Evolutionary conservation across 169 alveolate species (phyloP), one percentile per base, ranked within the genome.

Genomic region (Amoebophrya sp.): DNA sequence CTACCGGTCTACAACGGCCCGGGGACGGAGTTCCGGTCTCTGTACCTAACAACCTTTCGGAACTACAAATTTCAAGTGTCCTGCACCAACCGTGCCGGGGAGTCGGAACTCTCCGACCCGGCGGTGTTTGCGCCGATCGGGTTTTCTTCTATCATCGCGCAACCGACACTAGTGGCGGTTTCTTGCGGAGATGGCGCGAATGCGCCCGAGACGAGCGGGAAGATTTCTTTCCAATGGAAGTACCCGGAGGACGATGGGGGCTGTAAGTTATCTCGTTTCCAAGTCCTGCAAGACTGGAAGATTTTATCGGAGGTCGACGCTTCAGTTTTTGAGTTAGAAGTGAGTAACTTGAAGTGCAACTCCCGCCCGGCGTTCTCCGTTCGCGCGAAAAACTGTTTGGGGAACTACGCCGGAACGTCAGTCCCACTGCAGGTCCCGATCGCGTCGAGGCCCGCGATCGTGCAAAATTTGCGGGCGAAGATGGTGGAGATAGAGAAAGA

Each of bases 231-330:
- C 77, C 77, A 77, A n/a, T 89, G 91, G 91, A 39, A 25, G 0
- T 40, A 77, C 0, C 91, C 91, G 10, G 91, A 89, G 77, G 91
- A 89, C 33, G 77, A 89, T 25, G 91, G 91, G 25, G 91, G 91
- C 29, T 89, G 91, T 54, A 77, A 23, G 91, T 7, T 89, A 23
- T 77, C 39, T 77, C 29, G 66, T 2, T 89, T 40, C 40, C 77
- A 53, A 25, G 77, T 89, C 32, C 55, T 40, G 35, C 83, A 66
- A 25, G 35, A 66, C 35, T 66, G 83, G 83, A 2, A n/a, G 39
- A n/a, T 66, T 3, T 25, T 7, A 25, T 0, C 83, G 29, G 83
- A 66, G 18, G 83, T 66, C 0, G 83, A 66, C 83, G 83, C 38
- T 25, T 7, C 83, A 0, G 83, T 66, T 2, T 66, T 66, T 25